These are phyloP conservation scores for Dorcoceras hygrometricum DNA, from an alignment of 257 asterid species.

Conservation along the genomic window DNA sequence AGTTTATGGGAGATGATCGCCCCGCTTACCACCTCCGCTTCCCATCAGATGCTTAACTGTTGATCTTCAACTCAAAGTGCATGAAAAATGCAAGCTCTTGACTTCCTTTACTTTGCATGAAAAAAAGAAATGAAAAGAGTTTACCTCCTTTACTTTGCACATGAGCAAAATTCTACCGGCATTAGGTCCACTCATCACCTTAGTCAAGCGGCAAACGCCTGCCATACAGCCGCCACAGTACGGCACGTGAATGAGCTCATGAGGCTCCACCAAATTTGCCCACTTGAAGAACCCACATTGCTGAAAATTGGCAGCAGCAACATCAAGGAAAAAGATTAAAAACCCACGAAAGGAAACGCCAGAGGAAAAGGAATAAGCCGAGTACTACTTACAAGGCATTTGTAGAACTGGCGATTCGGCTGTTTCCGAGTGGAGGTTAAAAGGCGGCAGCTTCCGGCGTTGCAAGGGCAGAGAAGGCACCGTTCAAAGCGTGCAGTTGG, in stretches of 20 bases:
- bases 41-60: no score
- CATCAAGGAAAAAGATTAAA: slow-evolving; percentile 8
- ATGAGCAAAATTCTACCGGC: slow-evolving; percentile 38
- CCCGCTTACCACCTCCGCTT: no score
- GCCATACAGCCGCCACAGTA: slow-evolving; percentile 44
- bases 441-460: slow-evolving; percentile 23
- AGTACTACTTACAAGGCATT: slow-evolving; percentile 29
- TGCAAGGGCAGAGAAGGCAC: slow-evolving; percentile 35
- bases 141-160: slow-evolving; percentile 48
- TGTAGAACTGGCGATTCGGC: slow-evolving; percentile 25
- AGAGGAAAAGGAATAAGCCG: neutral
- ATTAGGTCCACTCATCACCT: slow-evolving; percentile 27
- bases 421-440: neutral
- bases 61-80: no score
- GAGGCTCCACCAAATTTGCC: slow-evolving; percentile 32
- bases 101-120: slow-evolving; percentile 51
- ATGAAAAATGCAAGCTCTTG: no score
- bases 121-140: neutral
- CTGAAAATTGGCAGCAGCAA: slow-evolving; percentile 17
- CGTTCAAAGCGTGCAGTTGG: neutral
- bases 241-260: slow-evolving; percentile 38
- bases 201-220: slow-evolving; percentile 45
- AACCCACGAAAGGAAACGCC: neutral
- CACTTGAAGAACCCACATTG: slow-evolving; percentile 38
- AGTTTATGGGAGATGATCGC: no score